phyloP scores from a whole-genome alignment of 1,284 basidiomycete species.

The Ceratobasidium sp. region DNA sequence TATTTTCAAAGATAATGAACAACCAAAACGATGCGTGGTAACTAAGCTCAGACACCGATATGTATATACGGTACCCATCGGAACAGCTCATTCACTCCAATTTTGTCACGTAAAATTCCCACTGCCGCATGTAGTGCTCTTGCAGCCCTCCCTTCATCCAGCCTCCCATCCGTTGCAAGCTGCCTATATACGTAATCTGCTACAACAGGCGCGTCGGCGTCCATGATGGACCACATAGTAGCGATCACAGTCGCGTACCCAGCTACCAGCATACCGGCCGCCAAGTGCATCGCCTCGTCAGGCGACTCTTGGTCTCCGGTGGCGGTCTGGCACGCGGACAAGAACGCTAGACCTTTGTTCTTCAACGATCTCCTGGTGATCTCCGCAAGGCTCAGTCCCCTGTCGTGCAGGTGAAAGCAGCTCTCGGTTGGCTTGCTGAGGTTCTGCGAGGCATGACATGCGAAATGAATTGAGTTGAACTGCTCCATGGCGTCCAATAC shows the following conservation, averaged over 20 bases:
- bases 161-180: not conserved
- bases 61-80: not conserved
- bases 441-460: conserved; percentile 3
- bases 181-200: not conserved
- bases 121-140: not conserved
- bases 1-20: too few relatives aligned
- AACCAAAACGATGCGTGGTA: too few relatives aligned
- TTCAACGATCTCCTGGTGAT: not conserved
- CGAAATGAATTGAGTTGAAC: not conserved
- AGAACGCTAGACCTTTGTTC: not conserved
- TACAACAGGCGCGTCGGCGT: not conserved
- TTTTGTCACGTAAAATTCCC: not conserved
- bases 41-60: too few relatives aligned
- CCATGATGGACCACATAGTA: not conserved
- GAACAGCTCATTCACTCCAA: not conserved
- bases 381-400: not conserved
- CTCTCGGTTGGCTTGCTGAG: not conserved
- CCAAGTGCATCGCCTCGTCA: conserved; percentile 20
- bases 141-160: not conserved
- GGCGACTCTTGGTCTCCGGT: not conserved
- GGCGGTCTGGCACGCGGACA: conserved; percentile 26
- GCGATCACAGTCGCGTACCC: conserved; percentile 4
- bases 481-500: conserved; percentile 2
- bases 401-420: conserved; percentile 5
- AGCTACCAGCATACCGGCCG: conserved; percentile 7